Evolutionary conservation across 805 yeast species (phyloP).

Genomic region (Kodamaea kaohsiungensis): DNA sequence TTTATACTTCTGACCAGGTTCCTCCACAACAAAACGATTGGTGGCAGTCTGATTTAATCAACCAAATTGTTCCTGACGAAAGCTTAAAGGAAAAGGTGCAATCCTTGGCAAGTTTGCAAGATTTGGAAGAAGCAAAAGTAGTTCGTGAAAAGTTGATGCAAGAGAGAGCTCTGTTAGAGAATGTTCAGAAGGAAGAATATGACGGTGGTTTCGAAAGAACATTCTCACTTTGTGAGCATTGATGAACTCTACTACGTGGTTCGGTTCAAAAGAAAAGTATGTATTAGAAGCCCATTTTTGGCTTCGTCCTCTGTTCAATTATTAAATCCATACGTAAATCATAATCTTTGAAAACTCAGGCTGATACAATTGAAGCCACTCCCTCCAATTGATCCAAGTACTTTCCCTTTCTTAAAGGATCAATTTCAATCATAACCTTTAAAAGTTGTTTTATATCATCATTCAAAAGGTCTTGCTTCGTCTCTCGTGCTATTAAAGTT

Average conservation of each 20-base stretch:
- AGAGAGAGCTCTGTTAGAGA: conserved; percentile 21
- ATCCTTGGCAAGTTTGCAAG: conserved; percentile 14
- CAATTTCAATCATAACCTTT: conserved; percentile 49
- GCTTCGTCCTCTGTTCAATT: background rate
- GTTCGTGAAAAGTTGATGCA: conserved; percentile 30
- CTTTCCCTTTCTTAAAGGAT: conserved; percentile 65
- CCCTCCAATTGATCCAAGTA: conserved; percentile 46
- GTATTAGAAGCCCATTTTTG: too few relatives aligned
- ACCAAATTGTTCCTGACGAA: conserved; percentile 10
- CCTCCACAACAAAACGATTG: conserved; percentile 41
- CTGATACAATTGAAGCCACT: conserved; percentile 7
- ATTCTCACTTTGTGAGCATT: conserved; percentile 7
- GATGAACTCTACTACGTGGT: too few relatives aligned
- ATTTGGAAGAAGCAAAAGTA: conserved; percentile 26
- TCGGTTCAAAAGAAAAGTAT: background rate
- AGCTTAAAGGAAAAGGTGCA: conserved; percentile 2
- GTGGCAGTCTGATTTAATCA: conserved; percentile 22
- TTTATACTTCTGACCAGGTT: conserved; percentile 29
- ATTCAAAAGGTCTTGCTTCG: conserved; percentile 14
- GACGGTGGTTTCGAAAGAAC: conserved; percentile 1
- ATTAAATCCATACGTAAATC: background rate
- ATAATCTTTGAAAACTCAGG: background rate
- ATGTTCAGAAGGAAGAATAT: background rate
- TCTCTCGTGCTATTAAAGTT: conserved; percentile 21
- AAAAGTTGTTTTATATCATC: conserved; percentile 40